Evolutionary conservation across 495 filamentous ascomycete species (phyloP), one percentile per base, ranked within the genome.

Genomic region (Tuber calosporum): DNA sequence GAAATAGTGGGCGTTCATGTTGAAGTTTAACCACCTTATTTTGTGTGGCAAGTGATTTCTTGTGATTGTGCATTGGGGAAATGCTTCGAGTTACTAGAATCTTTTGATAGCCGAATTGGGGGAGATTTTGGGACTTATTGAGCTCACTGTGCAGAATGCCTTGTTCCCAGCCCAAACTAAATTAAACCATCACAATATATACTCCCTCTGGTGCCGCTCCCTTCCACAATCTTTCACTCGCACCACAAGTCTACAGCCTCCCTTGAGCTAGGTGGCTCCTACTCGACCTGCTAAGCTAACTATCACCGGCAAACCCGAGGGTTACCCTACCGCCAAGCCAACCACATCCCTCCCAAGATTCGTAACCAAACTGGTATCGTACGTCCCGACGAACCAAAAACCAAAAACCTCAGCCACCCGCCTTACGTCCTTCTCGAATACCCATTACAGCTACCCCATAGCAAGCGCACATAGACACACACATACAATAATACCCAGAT

Each of bases 351-450:
- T 13, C 4, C 6, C 26, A 17, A 17, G 11, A 26, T 62, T 34
- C 26, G 11, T 13, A 13, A 30, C 26, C 26, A 15, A 34, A 11
- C 48, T 53, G 4, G 4, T 30, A 62, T 30, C 53, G 34, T 19
- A 30, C 53, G 4, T 62, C 11, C 26, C 30, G 15, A 34, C 26
- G 26, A 34, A 34, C 26, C 53, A 15, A 30, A 62, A 30, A 15
- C 53, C 53, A 75, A 69, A 34, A 69, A 34, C 30, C 37, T 17
- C 37, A 48, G 36, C 22, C 43, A 43, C 69, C 41, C n/a, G 37
- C 39, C 22, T 73, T 73, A 78, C 73, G 74, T 70, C 67, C 34
- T 58, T 70, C 58, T 66, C 36, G 48, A 48, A 45, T 19, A 48
- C 48, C 48, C n/a, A 58, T 58, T 58, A 40, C 39, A 58, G 9